Evolutionary conservation across 2,329 filamentous ascomycete species (phyloP).

Genomic region (Exophiala calicioides): DNA sequence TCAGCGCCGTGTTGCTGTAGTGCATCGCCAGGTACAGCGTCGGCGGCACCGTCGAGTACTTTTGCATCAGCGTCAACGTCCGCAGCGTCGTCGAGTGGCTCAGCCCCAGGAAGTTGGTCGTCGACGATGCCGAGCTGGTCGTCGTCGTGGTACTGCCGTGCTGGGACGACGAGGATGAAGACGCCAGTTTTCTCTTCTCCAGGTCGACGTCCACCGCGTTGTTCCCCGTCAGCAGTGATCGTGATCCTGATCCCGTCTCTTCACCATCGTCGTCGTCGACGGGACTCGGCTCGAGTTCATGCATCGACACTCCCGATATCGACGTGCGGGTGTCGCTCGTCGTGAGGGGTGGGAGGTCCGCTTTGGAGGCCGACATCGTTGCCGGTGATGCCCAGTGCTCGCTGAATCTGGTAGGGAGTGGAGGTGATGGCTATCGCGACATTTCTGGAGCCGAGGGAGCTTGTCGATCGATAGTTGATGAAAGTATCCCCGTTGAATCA

Average conservation of each 20-base stretch:
- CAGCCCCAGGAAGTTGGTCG: constrained; percentile 45
- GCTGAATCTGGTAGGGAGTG: no score
- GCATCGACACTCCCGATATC: constrained; percentile 64
- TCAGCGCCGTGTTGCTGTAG: constrained; percentile 76
- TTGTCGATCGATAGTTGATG: no score
- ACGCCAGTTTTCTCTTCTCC: constrained; percentile 35
- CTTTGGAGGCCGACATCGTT: constrained; percentile 11
- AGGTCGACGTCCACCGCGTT: constrained; percentile 46
- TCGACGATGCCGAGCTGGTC: no score
- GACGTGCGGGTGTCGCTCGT: constrained; percentile 22
- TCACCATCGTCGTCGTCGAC: constrained; percentile 58
- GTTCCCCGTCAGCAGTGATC: no score
- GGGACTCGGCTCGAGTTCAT: constrained; percentile 79
- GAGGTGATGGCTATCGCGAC: no score
- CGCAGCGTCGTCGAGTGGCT: constrained; percentile 19
- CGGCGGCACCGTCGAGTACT: constrained; percentile 85
- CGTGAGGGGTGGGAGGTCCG: constrained; percentile 22
- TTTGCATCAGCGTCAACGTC: constrained; percentile 69
- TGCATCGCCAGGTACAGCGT: constrained; percentile 75
- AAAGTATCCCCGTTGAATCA: no score
- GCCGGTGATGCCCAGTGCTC: neutral
- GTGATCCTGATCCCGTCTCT: constrained; percentile 29
- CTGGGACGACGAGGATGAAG: no score
- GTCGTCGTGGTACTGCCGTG: no score
- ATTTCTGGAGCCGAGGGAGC: no score